phyloP scores from a whole-genome alignment of 768 basidiomycete genomes.

The Boletus fagicola region DNA sequence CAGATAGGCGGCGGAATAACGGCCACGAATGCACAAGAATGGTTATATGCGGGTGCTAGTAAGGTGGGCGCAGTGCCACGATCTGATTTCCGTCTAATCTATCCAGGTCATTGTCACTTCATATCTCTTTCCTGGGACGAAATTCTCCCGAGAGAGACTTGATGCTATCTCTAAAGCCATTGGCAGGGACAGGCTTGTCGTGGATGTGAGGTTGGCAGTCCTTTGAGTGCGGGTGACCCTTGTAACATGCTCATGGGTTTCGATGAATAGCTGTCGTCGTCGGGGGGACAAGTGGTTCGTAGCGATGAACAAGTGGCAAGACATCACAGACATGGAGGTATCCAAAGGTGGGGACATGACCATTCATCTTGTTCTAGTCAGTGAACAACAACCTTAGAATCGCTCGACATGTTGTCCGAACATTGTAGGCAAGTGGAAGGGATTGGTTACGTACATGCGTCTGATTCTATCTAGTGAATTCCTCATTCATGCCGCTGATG shows the following conservation, averaged over 20 bases:
- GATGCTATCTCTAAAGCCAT: constrained; percentile 57
- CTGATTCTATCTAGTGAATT: constrained; percentile 67
- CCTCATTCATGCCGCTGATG: constrained; percentile 96
- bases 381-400: constrained; percentile 48
- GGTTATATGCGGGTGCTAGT: constrained; percentile 87
- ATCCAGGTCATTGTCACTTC: constrained; percentile 95
- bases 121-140: constrained; percentile 83
- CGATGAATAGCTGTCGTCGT: constrained; percentile 68
- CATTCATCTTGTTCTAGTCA: background rate
- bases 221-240: background rate
- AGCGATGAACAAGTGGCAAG: constrained; percentile 99
- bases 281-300: constrained; percentile 81
- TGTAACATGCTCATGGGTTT: background rate
- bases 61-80: constrained; percentile 54
- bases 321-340: constrained; percentile 92
- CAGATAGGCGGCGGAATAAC: constrained; percentile 96
- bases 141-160: constrained; percentile 75
- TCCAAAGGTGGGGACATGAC: constrained; percentile 55
- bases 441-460: background rate
- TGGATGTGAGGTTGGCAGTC: constrained; percentile 81
- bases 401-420: constrained; percentile 69
- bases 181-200: constrained; percentile 85
- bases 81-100: constrained; percentile 7
- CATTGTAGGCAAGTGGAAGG: constrained; percentile 66
- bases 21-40: constrained; percentile 71